Conservation (phyloP, 2,329 filamentous ascomycete genomes). For the Lachnellula occidentalis region DNA sequence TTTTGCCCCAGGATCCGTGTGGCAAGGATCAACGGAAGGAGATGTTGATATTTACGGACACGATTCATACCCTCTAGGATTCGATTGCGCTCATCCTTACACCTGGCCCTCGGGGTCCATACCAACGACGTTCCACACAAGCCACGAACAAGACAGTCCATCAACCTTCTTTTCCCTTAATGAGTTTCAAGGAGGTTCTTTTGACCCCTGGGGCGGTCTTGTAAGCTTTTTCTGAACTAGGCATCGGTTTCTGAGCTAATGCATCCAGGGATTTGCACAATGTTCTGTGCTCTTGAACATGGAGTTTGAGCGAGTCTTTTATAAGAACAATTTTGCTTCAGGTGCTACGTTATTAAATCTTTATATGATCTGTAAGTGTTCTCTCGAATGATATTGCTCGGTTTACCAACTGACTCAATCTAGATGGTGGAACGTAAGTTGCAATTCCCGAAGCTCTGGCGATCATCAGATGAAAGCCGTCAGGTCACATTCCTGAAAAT, state of each 20-base stretch:
- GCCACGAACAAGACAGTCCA: constrained; percentile 56
- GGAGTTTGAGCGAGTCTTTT: constrained; percentile 74
- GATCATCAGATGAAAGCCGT: neutral
- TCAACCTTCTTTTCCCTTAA: constrained; percentile 57
- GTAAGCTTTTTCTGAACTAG: constrained; percentile 11
- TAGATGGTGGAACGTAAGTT: constrained; percentile 55
- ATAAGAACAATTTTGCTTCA: constrained; percentile 67
- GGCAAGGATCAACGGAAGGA: constrained; percentile 25
- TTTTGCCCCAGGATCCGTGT: constrained; percentile 26
- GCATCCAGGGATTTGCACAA: constrained; percentile 51
- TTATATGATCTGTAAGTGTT: constrained; percentile 57
- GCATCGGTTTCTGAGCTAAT: constrained; percentile 1
- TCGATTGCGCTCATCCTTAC: constrained; percentile 41
- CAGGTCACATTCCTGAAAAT: neutral
- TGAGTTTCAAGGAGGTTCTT: constrained; percentile 65
- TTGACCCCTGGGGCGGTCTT: constrained; percentile 68
- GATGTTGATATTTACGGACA: constrained; percentile 34
- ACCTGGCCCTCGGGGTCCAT: constrained; percentile 53
- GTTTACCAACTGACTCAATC: constrained; percentile 41
- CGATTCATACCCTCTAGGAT: constrained; percentile 41
- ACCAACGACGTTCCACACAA: constrained; percentile 48
- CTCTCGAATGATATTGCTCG: neutral
- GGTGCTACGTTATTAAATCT: constrained; percentile 64
- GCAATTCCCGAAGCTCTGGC: neutral
- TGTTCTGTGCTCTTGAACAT: constrained; percentile 62